Conservation (phyloP, 257 asterid genomes). For the Plantago elongata region DNA sequence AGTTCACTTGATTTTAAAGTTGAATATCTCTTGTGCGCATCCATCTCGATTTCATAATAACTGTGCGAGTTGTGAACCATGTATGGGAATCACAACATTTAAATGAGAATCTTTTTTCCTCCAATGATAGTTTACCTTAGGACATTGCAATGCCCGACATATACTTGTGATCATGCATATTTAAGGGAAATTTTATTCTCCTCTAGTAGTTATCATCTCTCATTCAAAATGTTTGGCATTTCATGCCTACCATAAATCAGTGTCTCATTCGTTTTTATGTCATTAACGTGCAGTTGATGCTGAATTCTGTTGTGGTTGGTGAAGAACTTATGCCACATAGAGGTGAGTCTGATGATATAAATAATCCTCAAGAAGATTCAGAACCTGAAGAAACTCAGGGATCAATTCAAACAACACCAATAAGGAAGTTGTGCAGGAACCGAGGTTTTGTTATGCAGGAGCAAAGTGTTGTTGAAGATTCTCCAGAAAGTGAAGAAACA, state of each 20-base stretch:
- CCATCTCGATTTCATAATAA: no score
- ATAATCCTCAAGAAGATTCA: conserved; percentile 20
- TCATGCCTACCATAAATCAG: not conserved
- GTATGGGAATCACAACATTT: no score
- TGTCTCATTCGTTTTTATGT: not conserved
- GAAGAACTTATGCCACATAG: conserved; percentile 94
- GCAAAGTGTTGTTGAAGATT: conserved; percentile 68
- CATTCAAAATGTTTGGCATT: not conserved
- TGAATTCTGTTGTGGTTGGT: conserved; percentile 57
- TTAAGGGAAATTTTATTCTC: not conserved
- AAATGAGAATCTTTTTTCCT: no score
- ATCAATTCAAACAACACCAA: conserved; percentile 59
- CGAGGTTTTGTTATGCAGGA: conserved; percentile 88
- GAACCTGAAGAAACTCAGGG: conserved; percentile 34
- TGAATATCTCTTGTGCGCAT: no score
- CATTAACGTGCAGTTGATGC: conserved; percentile 57
- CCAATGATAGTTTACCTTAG: no score
- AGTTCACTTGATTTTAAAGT: no score
- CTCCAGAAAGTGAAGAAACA: conserved; percentile 58
- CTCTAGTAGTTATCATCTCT: not conserved
- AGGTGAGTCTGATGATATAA: conserved; percentile 14
- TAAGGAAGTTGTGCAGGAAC: conserved; percentile 80
- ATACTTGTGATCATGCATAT: not conserved
- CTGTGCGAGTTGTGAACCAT: no score
- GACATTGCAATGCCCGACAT: no score